Base-by-base conservation (phyloP, 371 early-diverging fungal species). In the Rhizopus arrhizus region DNA sequence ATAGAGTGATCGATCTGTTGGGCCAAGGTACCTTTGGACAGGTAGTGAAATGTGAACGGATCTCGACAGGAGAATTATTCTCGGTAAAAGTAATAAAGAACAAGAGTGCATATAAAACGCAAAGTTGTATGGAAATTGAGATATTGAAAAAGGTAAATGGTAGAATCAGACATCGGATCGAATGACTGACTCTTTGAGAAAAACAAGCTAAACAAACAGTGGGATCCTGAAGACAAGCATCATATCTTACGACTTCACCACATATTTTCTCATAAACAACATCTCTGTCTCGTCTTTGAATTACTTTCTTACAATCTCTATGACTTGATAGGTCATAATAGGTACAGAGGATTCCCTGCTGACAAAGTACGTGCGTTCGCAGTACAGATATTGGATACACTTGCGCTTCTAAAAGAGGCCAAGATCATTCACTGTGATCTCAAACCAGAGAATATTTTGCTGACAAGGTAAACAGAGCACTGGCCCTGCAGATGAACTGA, bases 1-100 rank as follows among this genome's bases (percentile, higher is more conserved):
- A 94, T 72, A 72, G 87, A 42, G 94, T 98, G 50, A 69, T 94
- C 59, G 97, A 96, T 70, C 73, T 93, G 16, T 74, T 99, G 22
- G 99, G 99, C 3, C 90, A 89, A 73, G 99, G 99, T 12, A 99
- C 99, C 0, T 99, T 98, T 85, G 98, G 99, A 0, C 97, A 98
- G 74, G 99, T 99, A 0, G 96, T 94, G 31, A 95, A 94, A 73
- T 98, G 97, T 66, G 87, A 90, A 45, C 88, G 92, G 53, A 53
- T 94, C 41, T 86, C 88, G 53, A 94, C 95, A 4, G 87, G 91
- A 59, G 91, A 91, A 52, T 67, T 90, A 22, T 91, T 93, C 22
- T 99, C 98, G 4, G 91, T 98, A 51, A 99, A 99, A 72, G 93
- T 99, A 6, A 94, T 99, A 60, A 98, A 98, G 71, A 98, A 95